phyloP scores from a whole-genome alignment of 78 protist genomes.

The Cavenderia fasciculata region DNA sequence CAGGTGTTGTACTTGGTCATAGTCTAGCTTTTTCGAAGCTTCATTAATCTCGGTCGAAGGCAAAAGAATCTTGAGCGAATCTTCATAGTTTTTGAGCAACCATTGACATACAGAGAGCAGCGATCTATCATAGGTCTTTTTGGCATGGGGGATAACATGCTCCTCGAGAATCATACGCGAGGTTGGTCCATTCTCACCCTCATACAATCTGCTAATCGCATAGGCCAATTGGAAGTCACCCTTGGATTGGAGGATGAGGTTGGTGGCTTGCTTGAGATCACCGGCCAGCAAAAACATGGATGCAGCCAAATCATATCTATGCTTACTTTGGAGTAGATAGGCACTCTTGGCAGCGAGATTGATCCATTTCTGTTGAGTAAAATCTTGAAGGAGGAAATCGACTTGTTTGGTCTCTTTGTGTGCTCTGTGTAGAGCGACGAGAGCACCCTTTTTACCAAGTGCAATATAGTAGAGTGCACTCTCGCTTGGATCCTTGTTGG shows the following conservation, averaged over 20 bases:
- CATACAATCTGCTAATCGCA: constrained; percentile 35
- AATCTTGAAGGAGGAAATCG: constrained; percentile 67
- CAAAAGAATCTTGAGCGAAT: constrained; percentile 10
- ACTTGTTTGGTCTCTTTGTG: constrained; percentile 31
- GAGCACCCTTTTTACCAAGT: constrained; percentile 53
- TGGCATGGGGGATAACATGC: constrained; percentile 71
- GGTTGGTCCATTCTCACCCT: constrained; percentile 67
- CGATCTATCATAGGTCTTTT: constrained; percentile 44
- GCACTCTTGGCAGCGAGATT: constrained; percentile 69
- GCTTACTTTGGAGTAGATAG: constrained; percentile 34
- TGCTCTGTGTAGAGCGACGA: constrained; percentile 44
- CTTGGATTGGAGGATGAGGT: constrained; percentile 27
- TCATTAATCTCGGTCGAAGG: constrained; percentile 16
- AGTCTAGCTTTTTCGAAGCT: constrained; percentile 4
- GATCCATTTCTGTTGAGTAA: constrained; percentile 50
- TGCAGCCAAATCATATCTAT: constrained; percentile 65
- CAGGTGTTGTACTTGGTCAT: neutral
- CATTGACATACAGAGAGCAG: constrained; percentile 16
- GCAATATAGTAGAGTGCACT: constrained; percentile 68
- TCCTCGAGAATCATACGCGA: constrained; percentile 47
- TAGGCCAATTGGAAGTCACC: constrained; percentile 74
- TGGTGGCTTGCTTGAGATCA: constrained; percentile 46
- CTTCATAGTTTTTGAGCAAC: constrained; percentile 64
- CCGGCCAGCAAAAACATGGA: constrained; percentile 69
- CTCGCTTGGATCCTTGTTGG: constrained; percentile 45